These are phyloP conservation scores for Brachypodium distachyon DNA, from an alignment of 202 grass and related monocot species.

Conservation along the genomic window DNA sequence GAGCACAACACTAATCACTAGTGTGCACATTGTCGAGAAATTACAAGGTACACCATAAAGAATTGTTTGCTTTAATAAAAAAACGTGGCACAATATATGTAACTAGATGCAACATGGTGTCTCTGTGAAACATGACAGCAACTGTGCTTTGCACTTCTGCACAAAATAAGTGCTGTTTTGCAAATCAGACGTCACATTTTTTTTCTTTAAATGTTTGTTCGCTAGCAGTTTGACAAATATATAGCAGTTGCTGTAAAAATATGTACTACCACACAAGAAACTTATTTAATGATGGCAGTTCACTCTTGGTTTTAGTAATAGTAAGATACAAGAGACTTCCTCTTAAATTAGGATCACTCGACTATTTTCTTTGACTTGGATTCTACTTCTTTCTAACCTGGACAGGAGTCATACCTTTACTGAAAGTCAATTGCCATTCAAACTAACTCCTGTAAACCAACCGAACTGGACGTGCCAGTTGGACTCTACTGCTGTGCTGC, in stretches of 20 bases:
- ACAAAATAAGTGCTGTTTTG: background rate
- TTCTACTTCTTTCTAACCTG: background rate
- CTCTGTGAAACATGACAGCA: background rate
- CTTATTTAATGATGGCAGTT: too few relatives aligned
- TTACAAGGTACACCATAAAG: background rate
- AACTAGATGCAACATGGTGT: background rate
- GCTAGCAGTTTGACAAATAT: background rate
- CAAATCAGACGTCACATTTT: background rate
- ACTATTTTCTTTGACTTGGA: background rate
- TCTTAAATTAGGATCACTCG: background rate
- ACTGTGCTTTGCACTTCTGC: background rate
- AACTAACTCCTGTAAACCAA: background rate
- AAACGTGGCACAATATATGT: background rate
- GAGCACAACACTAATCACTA: background rate
- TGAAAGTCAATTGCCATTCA: background rate
- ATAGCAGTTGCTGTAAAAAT: background rate
- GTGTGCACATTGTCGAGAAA: background rate
- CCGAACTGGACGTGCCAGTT: background rate
- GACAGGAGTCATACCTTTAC: background rate
- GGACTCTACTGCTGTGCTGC: background rate
- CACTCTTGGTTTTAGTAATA: background rate
- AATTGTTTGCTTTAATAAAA: background rate
- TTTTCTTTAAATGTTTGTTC: background rate
- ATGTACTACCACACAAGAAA: background rate
- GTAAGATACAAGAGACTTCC: background rate